A percentile compares a stretch with the other conserved stretches of the same genome.
Evolutionary conservation across 1,139 yeast species (phyloP).

Genomic region (Scheffersomyces insectosa): DNA sequence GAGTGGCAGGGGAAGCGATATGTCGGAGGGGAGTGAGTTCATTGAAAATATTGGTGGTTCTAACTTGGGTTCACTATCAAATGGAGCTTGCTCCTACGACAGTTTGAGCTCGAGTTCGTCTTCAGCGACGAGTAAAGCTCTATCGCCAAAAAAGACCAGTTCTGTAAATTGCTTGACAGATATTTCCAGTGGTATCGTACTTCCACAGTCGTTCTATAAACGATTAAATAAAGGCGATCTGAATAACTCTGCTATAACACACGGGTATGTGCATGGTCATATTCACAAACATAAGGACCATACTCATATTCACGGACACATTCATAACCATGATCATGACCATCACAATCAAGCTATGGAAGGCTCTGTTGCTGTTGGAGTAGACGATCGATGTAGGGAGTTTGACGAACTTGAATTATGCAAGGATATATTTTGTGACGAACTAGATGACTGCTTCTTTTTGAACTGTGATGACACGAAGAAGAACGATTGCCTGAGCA

Average conservation of each 20-base stretch:
- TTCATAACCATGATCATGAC: conserved; percentile 52
- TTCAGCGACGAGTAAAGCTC: no score
- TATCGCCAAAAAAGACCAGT: no score
- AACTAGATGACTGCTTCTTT: conserved; percentile 47
- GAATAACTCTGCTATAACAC: conserved; percentile 20
- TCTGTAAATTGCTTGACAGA: no score
- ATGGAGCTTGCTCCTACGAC: no score
- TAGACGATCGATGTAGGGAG: conserved; percentile 23
- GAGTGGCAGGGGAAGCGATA: no score
- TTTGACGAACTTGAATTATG: conserved; percentile 37
- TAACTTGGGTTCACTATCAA: no score
- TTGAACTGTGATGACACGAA: conserved; percentile 31
- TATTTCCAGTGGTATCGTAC: no score
- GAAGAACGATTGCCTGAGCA: conserved; percentile 2
- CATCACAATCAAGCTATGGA: conserved; percentile 10
- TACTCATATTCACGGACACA: conserved; percentile 70
- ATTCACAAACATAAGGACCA: conserved; percentile 64
- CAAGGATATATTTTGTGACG: conserved; percentile 46
- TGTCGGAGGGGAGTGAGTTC: no score
- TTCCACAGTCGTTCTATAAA: neutral
- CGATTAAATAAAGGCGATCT: neutral
- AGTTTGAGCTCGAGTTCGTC: no score
- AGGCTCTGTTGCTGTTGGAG: conserved; percentile 1
- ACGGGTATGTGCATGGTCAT: conserved; percentile 68
- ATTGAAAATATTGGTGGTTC: no score